Evolutionary conservation across 2,329 filamentous ascomycete genomes (phyloP), one percentile per base, ranked within the genome.

Genomic region (Aspergillus tamarii): DNA sequence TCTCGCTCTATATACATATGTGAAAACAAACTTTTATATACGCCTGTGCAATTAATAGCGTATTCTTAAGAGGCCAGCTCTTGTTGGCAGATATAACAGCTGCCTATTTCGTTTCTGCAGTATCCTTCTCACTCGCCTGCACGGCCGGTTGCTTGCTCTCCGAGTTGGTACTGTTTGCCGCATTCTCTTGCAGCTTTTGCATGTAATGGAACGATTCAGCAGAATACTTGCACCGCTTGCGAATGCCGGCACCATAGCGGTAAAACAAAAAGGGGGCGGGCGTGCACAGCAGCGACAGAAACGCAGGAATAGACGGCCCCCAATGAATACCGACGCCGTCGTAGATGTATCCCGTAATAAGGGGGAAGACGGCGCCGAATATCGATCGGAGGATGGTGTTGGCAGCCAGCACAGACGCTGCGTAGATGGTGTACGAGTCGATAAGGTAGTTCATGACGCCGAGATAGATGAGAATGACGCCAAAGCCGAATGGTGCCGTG

Each of bases 391-490:
- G 21, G 14, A 58, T 58, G 14, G 39, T 11, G 52, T 54, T 54
- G 16, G 52, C 52, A 26, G 52, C 52, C 5, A 54, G 52, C 11
- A 54, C 52, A 19, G 59, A 61, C 3, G 59, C 59, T n/a, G 59
- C 59, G 30, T 55, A 61, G 11, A 61, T 57, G 39, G 59, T 61
- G 41, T 61, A 61, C 26, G 59, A 53, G 28, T 61, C 59, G 32
- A 61, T 56, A 12, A 61, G 19, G 41, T 61, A 61, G 52, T 56
- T 61, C 26, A 55, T 56, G 12, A 61, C 39, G 3, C 59, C 52
- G 23, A 61, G 59, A 28, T 55, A 61, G 30, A 61, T 56, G 39
- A 61, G 52, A 14, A 61, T 53, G 28, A 61, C 32, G 23, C 59
- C 59, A 21, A 61, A 61, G 26, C 59, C 59, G 21, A 61, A 61